Evolutionary conservation across 2,329 filamentous ascomycete genomes (phyloP).

Genomic region (Trichoderma atrobrunneum): DNA sequence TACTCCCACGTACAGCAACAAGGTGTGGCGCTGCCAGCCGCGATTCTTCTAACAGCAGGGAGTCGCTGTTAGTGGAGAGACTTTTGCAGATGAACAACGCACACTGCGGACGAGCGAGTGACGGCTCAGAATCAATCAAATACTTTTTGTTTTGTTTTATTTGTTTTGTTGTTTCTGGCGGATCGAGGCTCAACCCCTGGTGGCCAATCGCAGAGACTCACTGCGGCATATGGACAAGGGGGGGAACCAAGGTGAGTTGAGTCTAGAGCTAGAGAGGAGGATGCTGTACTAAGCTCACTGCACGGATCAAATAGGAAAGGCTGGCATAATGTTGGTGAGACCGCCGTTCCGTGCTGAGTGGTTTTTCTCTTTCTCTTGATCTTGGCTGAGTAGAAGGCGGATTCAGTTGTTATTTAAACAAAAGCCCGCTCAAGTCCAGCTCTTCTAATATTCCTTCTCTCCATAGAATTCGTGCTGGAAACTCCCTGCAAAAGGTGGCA

Average conservation of each 20-base stretch:
- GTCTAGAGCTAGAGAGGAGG: neutral
- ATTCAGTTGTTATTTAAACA: neutral
- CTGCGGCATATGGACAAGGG: neutral
- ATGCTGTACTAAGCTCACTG: neutral
- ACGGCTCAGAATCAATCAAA: neutral
- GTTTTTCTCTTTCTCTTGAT: neutral
- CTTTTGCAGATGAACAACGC: constrained; percentile 2
- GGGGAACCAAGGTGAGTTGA: neutral
- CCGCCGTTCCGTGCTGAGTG: neutral
- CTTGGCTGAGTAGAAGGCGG: neutral
- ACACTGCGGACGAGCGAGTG: neutral
- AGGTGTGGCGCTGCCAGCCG: neutral
- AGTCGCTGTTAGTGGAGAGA: neutral
- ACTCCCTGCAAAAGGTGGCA: neutral
- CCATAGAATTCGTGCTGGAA: neutral
- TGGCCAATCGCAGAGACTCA: neutral
- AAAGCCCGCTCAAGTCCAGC: neutral
- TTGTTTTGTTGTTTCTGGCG: neutral
- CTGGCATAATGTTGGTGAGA: neutral
- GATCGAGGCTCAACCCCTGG: neutral
- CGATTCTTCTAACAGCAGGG: neutral
- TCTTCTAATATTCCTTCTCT: neutral
- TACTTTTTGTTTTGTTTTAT: neutral
- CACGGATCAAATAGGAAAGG: neutral
- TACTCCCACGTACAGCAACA: neutral